A percentile compares a stretch with the other conserved stretches of the same genome.
These are phyloP conservation scores for Cercospora zeae-maydis DNA, from an alignment of 2,329 filamentous ascomycete species.

Conservation along the genomic window DNA sequence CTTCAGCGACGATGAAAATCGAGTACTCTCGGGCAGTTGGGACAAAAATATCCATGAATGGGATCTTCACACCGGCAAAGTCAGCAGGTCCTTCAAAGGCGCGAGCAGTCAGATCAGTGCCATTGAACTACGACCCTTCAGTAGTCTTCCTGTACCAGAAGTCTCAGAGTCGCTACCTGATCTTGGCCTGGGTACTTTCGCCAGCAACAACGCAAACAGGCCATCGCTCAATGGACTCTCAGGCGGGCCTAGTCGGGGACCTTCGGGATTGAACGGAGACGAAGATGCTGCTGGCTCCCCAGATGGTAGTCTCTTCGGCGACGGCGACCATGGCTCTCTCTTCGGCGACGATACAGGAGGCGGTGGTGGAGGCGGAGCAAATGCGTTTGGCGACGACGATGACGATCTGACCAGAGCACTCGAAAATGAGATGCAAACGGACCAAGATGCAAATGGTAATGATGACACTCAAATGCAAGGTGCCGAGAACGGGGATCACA, in stretches of 20 bases:
- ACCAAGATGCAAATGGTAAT: slow-evolving; percentile 35
- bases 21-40: slow-evolving; percentile 89
- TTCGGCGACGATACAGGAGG: slow-evolving; percentile 67
- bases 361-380: slow-evolving; percentile 48
- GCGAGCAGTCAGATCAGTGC: slow-evolving; percentile 81
- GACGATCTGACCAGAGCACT: slow-evolving; percentile 76
- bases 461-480: slow-evolving; percentile 45
- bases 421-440: slow-evolving; percentile 49
- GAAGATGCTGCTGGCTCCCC: slow-evolving; percentile 63
- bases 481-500: slow-evolving; percentile 39
- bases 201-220: slow-evolving; percentile 65
- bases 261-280: slow-evolving; percentile 36
- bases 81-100: slow-evolving; percentile 71
- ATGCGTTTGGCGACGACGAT: slow-evolving; percentile 73
- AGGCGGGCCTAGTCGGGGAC: slow-evolving; percentile 32
- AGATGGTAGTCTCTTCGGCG: slow-evolving; percentile 78
- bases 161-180: slow-evolving; percentile 64
- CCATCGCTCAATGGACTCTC: slow-evolving; percentile 55
- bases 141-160: slow-evolving; percentile 69
- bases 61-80: slow-evolving; percentile 84
- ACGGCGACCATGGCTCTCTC: slow-evolving; percentile 67
- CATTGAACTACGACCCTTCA: slow-evolving; percentile 78
- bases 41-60: slow-evolving; percentile 92
- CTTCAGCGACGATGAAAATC: slow-evolving; percentile 78
- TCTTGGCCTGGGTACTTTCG: slow-evolving; percentile 60